Percentiles rank a stretch among this genome's conserved stretches.
phyloP scores from a whole-genome alignment of 2,329 filamentous ascomycete genomes.

The Coleophoma eucalyptorum region DNA sequence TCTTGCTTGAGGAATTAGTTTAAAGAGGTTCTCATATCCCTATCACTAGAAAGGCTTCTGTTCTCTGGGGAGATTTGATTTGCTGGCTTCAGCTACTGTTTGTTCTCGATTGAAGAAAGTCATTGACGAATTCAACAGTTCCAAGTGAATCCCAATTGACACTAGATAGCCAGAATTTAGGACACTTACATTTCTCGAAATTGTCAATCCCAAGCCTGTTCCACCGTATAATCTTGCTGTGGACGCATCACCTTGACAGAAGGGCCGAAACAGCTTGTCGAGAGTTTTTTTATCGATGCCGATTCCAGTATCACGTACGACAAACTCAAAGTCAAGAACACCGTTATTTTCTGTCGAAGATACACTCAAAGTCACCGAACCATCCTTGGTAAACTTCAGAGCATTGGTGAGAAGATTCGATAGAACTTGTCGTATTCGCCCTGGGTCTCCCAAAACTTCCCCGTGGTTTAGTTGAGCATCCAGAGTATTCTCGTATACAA shows the following conservation, averaged over 20 bases:
- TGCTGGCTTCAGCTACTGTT: no score
- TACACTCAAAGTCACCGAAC: slow-evolving; percentile 39
- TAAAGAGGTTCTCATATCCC: no score
- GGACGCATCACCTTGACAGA: slow-evolving; percentile 72
- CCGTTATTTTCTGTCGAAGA: slow-evolving; percentile 24
- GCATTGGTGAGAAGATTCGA: slow-evolving; percentile 78
- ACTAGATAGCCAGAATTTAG: background rate
- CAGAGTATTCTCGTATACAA: slow-evolving; percentile 63
- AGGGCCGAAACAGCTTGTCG: slow-evolving; percentile 72
- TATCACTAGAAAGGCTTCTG: no score
- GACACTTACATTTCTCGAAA: slow-evolving; percentile 41
- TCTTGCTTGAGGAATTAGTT: no score
- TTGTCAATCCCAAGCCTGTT: slow-evolving; percentile 73
- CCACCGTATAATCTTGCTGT: slow-evolving; percentile 79
- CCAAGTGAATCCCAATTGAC: no score
- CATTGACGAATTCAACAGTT: no score
- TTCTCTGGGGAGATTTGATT: no score
- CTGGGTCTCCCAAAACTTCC: slow-evolving; percentile 59
- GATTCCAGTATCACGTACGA: slow-evolving; percentile 73
- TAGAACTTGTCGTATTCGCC: slow-evolving; percentile 69
- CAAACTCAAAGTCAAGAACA: slow-evolving; percentile 51
- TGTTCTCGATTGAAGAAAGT: no score
- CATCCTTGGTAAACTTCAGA: slow-evolving; percentile 71
- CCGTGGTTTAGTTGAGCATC: slow-evolving; percentile 51
- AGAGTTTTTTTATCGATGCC: slow-evolving; percentile 68